These are phyloP conservation scores for Eucalyptus polybractea DNA, from an alignment of 345 rosid genomes.

Conservation along the genomic window DNA sequence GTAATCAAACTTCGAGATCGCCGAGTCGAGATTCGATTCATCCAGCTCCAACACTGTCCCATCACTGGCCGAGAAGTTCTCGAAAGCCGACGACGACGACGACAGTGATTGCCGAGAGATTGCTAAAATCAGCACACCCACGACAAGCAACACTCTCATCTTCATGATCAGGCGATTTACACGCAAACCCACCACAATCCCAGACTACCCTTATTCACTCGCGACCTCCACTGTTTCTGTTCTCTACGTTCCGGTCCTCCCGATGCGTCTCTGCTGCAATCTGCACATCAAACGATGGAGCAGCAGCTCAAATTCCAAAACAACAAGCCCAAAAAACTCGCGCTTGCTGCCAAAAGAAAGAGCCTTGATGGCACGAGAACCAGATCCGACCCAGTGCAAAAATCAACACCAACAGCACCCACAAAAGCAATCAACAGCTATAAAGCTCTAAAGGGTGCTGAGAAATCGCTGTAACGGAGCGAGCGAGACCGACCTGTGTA, in stretches of 20 bases:
- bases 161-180: not conserved
- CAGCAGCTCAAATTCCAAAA: not conserved
- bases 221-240: not conserved
- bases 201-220: not conserved
- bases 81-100: not conserved
- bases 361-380: not conserved
- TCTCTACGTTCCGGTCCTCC: not conserved
- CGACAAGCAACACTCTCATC: not conserved
- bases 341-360: not conserved
- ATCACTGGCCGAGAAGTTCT: slow-evolving; percentile 17
- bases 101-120: not conserved
- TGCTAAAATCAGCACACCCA: not conserved
- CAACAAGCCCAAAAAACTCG: not conserved
- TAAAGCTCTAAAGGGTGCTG: not conserved
- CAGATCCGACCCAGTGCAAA: not conserved
- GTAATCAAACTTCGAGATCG: slow-evolving; percentile 62
- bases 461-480: not conserved
- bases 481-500: not conserved
- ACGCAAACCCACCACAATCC: not conserved
- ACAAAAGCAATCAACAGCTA: not conserved
- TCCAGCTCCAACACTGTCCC: slow-evolving; percentile 75
- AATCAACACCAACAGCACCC: not conserved
- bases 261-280: not conserved
- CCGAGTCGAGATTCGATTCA: slow-evolving; percentile 74
- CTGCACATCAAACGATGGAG: not conserved